Percentiles rank a stretch among this genome's conserved stretches.
These are phyloP conservation scores for Trichosanthes cucumerina DNA, from an alignment of 306 rosid genomes.

Conservation along the genomic window DNA sequence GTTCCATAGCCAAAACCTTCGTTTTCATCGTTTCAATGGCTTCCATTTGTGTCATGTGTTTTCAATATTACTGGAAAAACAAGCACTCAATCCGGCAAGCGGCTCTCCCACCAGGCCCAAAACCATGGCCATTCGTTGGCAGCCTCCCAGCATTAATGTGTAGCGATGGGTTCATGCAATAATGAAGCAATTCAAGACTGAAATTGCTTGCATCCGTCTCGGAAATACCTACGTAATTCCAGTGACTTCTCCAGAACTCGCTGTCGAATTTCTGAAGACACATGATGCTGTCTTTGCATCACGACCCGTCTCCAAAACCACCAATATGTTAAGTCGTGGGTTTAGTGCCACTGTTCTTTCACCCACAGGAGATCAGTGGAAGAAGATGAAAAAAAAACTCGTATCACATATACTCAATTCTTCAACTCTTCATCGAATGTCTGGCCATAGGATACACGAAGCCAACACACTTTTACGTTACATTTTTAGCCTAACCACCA, in stretches of 20 bases:
- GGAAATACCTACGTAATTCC: too few species aligned
- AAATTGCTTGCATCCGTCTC: neutral
- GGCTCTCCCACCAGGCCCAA: slow-evolving; percentile 18
- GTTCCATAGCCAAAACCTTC: neutral
- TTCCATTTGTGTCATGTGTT: neutral
- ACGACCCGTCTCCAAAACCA: too few species aligned
- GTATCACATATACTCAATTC: neutral
- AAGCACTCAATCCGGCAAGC: neutral
- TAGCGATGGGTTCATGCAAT: neutral
- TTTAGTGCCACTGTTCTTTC: too few species aligned
- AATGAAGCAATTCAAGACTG: neutral
- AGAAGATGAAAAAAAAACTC: neutral
- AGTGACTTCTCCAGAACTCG: too few species aligned
- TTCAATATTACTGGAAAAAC: neutral
- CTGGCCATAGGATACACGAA: neutral
- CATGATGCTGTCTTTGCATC: too few species aligned
- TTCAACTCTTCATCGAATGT: neutral
- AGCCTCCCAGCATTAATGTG: neutral
- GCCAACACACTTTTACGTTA: neutral
- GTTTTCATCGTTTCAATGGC: neutral
- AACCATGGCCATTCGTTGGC: slow-evolving; percentile 19
- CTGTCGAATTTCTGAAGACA: too few species aligned
- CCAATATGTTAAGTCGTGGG: too few species aligned
- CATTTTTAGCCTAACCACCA: neutral
- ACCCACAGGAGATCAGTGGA: neutral